Evolutionary conservation across 176 grass and related monocot species (phyloP), one percentile per base, ranked within the genome.

Genomic region (Secale cereale): DNA sequence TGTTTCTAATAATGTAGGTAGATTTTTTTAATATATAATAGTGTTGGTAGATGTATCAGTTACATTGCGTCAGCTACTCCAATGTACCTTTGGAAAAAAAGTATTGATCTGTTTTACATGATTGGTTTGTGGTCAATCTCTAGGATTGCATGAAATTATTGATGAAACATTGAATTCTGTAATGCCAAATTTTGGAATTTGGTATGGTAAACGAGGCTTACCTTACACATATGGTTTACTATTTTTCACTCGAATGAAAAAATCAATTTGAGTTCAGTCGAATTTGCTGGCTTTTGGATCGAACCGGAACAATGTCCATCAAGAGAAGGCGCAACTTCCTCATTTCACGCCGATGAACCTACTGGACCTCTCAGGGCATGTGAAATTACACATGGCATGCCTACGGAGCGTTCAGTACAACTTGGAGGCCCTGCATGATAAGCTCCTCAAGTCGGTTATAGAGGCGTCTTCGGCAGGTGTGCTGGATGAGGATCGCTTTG

Each of bases 341-440:
- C 31, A 61, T n/a, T 86, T 81, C 61, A 57, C 74, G 30, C 43
- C 48, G 25, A 65, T 68, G 67, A 81, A 78, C 59, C 63, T 91
- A 37, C 17, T 90, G 36, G 83, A 93, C 84, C 80, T 95, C 17
- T 71, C 91, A 10, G 89, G 89, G 27, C 87, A 95, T 80, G 64
- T 95, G 29, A 76, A 85, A 25, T 77, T 67, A 60, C 70, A 90
- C 37, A 67, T 90, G 23, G 59, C 65, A 81, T 80, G 74, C 72
- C 87, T 98, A 79, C 73, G 85, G 17, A 83, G 70, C 50, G 78
- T 92, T 74, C 82, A 94, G 63, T 91, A 86, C 52, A 85, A 92
- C 32, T 17, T 90, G 17, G 87, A 90, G 59, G 85, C 65, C 65
- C 22, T 88, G 70, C 72, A 87, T 57, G 67, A 82, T 82, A 81